Evolutionary conservation across 768 basidiomycete genomes (phyloP).

Genomic region (Leccinum variicolor): DNA sequence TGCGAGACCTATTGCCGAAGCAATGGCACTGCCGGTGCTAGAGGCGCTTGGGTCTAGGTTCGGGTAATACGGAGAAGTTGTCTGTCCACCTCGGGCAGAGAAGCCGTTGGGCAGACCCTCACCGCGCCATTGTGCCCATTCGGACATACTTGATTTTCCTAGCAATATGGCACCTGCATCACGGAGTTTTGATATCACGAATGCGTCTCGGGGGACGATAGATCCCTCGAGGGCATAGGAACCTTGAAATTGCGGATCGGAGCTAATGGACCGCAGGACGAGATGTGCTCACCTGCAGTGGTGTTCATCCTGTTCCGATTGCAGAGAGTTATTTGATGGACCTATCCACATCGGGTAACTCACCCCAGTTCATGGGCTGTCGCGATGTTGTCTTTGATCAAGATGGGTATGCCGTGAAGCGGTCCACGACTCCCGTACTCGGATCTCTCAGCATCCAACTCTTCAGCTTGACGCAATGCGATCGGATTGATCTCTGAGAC

Average conservation of each 20-base stretch:
- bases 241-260: constrained; percentile 19
- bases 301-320: constrained; percentile 45
- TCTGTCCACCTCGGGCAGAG: constrained; percentile 46
- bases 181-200: constrained; percentile 29
- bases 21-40: constrained; percentile 44
- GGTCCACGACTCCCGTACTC: constrained; percentile 43
- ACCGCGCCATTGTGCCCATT: constrained; percentile 43
- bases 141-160: constrained; percentile 41
- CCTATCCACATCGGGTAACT: not conserved
- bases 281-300: constrained; percentile 41
- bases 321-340: not conserved
- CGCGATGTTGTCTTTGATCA: constrained; percentile 50
- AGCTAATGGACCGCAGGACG: not conserved
- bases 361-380: constrained; percentile 29
- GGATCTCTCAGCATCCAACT: constrained; percentile 49
- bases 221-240: constrained; percentile 39
- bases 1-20: constrained; percentile 41
- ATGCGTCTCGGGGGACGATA: constrained; percentile 35
- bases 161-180: constrained; percentile 36
- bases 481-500: constrained; percentile 56
- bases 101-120: constrained; percentile 37
- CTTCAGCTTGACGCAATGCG: constrained; percentile 50
- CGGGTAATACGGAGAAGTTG: constrained; percentile 39
- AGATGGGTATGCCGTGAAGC: constrained; percentile 57
- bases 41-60: constrained; percentile 39